Evolutionary conservation across 1,284 basidiomycete genomes (phyloP), one percentile per base, ranked within the genome.

Genomic region (Schizopora paradoxa): DNA sequence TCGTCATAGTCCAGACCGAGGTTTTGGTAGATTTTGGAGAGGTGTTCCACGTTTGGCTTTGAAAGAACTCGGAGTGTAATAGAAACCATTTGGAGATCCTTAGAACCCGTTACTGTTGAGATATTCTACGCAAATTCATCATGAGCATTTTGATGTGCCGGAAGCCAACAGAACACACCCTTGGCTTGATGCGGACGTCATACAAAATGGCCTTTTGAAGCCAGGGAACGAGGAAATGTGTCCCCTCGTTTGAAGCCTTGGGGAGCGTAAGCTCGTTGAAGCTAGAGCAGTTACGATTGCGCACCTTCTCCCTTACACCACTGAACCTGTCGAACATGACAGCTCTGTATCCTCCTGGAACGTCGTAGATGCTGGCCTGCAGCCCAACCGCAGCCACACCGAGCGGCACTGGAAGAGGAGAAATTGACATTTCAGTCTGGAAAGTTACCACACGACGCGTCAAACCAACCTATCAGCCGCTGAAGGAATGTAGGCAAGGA

Each of bases 271-370:
- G 47, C 14, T 41, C 41, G 33, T 25, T 28, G 18, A 41, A 23
- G 43, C 26, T 19, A n/a, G 2, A 42, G 45, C 6, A 35, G 28
- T n/a, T 6, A 38, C 6, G n/a, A 14, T 13, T 4, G 54, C 71
- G 53, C 54, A 86, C 90, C 68, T 76, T 68, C 55, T 84, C 75
- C 66, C 84, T 84, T 39, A 98, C 94, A 66, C 96, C 96, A 46
- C 85, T 79, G 67, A 99, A 99, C 59, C 95, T 79, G 69, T 99
- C 95, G 67, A 99, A 99, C 84, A 99, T 93, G 58, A 99, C 95
- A 22, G 96, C 95, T 46, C 90, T 78, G 68, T 86, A 93, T 37
- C 94, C 93, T 60, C 91, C 91, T 13, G 86, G 86, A 52, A 95
- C 92, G 73, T 96, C 92, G 63, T 95, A 96, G 51, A 95, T 73